Evolutionary conservation across 352 stramenopile species (phyloP).

Genomic region (Pythium diclinum): DNA sequence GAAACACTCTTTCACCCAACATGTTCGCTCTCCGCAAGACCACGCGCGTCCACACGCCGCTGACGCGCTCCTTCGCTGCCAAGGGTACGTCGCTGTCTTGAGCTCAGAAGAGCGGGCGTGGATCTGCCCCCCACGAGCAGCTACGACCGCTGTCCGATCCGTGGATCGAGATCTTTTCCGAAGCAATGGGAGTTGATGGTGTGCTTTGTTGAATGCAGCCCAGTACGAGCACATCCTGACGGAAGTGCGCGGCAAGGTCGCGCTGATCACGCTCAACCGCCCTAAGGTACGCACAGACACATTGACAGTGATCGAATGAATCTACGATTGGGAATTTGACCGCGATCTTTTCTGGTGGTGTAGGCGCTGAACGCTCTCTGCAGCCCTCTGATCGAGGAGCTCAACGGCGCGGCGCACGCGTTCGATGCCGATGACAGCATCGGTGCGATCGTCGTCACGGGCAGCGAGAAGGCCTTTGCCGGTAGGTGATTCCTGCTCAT

Average conservation of each 20-base stretch:
- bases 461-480: slow-evolving; percentile 95
- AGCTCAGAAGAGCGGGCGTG: neutral
- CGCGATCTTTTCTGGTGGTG: neutral
- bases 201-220: slow-evolving; percentile 29
- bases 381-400: slow-evolving; percentile 92
- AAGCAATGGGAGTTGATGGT: neutral
- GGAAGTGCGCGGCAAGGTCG: slow-evolving; percentile 88
- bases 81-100: slow-evolving; percentile 35
- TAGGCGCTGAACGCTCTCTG: slow-evolving; percentile 96
- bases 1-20: slow-evolving; percentile 15
- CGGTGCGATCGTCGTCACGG: slow-evolving; percentile 95
- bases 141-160: neutral
- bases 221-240: slow-evolving; percentile 87
- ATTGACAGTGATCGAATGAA: neutral
- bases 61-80: slow-evolving; percentile 49
- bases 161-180: neutral
- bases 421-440: slow-evolving; percentile 94
- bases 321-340: neutral
- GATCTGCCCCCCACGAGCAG: neutral
- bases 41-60: slow-evolving; percentile 19
- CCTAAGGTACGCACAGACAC: slow-evolving; percentile 74
- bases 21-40: slow-evolving; percentile 57
- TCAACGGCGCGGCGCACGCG: slow-evolving; percentile 91
- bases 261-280: slow-evolving; percentile 94
- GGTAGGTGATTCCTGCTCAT: slow-evolving; percentile 25